These are phyloP conservation scores for Lipomyces oligophaga DNA, from an alignment of 805 yeast genomes.

Conservation along the genomic window DNA sequence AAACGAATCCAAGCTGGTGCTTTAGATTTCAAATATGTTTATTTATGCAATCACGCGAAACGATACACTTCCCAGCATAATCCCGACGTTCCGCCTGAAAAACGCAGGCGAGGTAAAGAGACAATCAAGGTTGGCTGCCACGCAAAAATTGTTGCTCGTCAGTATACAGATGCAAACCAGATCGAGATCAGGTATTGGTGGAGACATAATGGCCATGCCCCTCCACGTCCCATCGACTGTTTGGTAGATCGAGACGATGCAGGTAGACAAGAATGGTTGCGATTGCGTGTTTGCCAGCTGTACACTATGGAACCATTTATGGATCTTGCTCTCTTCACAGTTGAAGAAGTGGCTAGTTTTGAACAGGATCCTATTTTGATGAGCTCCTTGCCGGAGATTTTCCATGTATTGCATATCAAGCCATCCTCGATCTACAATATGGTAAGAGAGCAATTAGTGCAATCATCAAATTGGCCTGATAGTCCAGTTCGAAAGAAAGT, in stretches of 20 bases:
- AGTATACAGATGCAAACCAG: slow-evolving; percentile 23
- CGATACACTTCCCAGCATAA: slow-evolving; percentile 20
- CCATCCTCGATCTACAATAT: slow-evolving; percentile 12
- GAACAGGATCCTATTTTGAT: slow-evolving; percentile 5
- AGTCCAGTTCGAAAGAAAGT: slow-evolving; percentile 5
- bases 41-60: slow-evolving; percentile 23
- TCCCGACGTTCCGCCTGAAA: slow-evolving; percentile 20
- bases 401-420: slow-evolving; percentile 4
- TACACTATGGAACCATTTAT: slow-evolving; percentile 19
- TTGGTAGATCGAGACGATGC: slow-evolving; percentile 13
- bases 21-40: slow-evolving; percentile 23
- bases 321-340: slow-evolving; percentile 13
- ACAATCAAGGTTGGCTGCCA: slow-evolving; percentile 26
- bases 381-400: slow-evolving; percentile 14
- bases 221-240: slow-evolving; percentile 12
- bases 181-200: slow-evolving; percentile 21
- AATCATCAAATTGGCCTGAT: slow-evolving; percentile 17
- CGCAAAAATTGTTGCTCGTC: slow-evolving; percentile 22
- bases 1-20: slow-evolving; percentile 24
- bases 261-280: slow-evolving; percentile 15
- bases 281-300: slow-evolving; percentile 17
- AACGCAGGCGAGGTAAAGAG: slow-evolving; percentile 22
- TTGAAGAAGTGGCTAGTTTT: slow-evolving; percentile 13
- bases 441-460: slow-evolving; percentile 13
- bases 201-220: slow-evolving; percentile 21